Base-by-base conservation (phyloP, 495 filamentous ascomycete genomes). In the Penicillium fimorum region DNA sequence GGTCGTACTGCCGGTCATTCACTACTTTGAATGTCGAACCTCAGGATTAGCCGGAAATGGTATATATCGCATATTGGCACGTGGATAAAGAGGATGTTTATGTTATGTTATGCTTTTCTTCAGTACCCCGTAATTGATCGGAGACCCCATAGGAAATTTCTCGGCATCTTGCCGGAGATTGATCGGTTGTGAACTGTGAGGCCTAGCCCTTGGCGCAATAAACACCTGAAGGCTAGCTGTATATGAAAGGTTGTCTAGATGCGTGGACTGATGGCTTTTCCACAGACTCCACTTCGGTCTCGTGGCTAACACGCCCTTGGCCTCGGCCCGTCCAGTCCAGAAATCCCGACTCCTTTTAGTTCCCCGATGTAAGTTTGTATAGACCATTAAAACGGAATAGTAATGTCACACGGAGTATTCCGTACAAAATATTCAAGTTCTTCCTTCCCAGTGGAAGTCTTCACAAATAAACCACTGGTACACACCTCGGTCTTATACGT, bases 121-220 rank as follows among this genome's bases (percentile, higher is more conserved):
- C 30, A 13, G 18, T n/a, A 17, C 12, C 33, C 47, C 47, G 8
- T 20, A 3, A 40, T 50, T 50, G n/a, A 43, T 5, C n/a, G 25
- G 32, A 18, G 43, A 18, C 18, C 6, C 24, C 15, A 25, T 12
- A 38, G 50, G 50, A 18, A 20, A 17, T 43, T 18, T 51, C 50
- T 52, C 50, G 50, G 50, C 38, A 32, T 52, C 37, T 10, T 20
- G 17, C 40, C 50, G 50, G 50, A 42, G 1, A 43, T 43, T 42
- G 37, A 42, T 43, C 49, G 49, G 49, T 30, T 17, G 11, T 42
- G n/a, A 40, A 27, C 15, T 7, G 7, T 4, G 15, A 29, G 17
- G 10, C 12, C 17, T 37, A 5, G 12, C 4, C 20, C 17, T 37
- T 37, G 29, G 46, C 9, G 29, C 25, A 27, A 27, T 27, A 0